These are phyloP conservation scores for Plasmopara viticola DNA, from an alignment of 352 stramenopile genomes.

Conservation along the genomic window DNA sequence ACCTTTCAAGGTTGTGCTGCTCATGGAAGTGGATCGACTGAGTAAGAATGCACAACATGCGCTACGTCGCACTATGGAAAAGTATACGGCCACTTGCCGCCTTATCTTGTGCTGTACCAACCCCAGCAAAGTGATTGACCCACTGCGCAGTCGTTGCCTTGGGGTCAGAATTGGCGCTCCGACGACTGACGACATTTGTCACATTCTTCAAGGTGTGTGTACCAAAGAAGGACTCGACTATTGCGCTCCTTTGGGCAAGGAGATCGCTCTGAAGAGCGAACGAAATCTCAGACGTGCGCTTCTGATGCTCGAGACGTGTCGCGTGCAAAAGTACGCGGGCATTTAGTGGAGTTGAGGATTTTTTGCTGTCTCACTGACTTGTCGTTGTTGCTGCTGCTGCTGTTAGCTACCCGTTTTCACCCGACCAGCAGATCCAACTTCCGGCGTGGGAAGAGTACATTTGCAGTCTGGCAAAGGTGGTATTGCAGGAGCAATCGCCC, in stretches of 20 bases:
- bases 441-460: conserved; percentile 99
- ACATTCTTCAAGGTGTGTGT: conserved; percentile 87
- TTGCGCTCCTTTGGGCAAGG: conserved; percentile 82
- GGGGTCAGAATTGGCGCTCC: conserved; percentile 91
- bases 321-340: conserved; percentile 52
- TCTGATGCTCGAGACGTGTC: conserved; percentile 96
- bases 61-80: conserved; percentile 97
- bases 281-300: conserved; percentile 95
- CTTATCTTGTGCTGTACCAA: conserved; percentile 98
- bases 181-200: conserved; percentile 83
- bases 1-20: conserved; percentile 91
- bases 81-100: conserved; percentile 90
- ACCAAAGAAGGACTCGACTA: conserved; percentile 89
- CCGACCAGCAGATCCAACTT: conserved; percentile 77
- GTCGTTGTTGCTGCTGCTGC: conserved; percentile 1
- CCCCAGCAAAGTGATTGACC: conserved; percentile 96
- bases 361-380: background rate
- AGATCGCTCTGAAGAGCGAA: conserved; percentile 89
- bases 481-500: conserved; percentile 94
- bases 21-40: conserved; percentile 89
- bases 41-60: conserved; percentile 96
- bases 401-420: conserved; percentile 77
- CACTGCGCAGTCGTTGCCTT: conserved; percentile 94
- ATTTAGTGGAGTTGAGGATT: background rate
- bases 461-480: conserved; percentile 87